Percentiles rank a stretch among this genome's conserved stretches.
These are phyloP conservation scores for Rhizopogon salebrosus DNA, from an alignment of 768 basidiomycete species.

Conservation along the genomic window DNA sequence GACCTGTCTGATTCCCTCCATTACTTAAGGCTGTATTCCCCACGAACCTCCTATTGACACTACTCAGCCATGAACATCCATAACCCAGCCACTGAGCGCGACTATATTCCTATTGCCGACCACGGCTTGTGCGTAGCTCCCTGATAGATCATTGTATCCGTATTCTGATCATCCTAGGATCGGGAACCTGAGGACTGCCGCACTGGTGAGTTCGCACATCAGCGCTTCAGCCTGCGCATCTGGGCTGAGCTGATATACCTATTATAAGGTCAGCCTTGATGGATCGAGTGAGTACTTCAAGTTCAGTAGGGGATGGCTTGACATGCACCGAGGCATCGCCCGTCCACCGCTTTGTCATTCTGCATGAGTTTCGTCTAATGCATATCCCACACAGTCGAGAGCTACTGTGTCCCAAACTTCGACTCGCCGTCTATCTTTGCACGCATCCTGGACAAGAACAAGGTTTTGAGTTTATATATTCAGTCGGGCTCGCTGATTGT, in stretches of 20 bases:
- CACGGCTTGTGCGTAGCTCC: constrained; percentile 61
- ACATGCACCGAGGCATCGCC: background rate
- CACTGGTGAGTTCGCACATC: constrained; percentile 42
- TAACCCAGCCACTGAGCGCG: constrained; percentile 49
- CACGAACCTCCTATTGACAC: background rate
- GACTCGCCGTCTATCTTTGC: constrained; percentile 93
- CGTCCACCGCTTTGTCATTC: background rate
- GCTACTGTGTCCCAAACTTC: constrained; percentile 89
- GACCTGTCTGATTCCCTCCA: background rate
- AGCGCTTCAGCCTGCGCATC: too few species aligned
- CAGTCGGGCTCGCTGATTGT: background rate
- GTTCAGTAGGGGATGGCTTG: background rate
- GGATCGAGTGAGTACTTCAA: constrained; percentile 55
- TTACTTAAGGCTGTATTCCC: background rate
- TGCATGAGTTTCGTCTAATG: background rate
- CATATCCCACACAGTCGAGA: constrained; percentile 56
- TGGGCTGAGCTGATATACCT: background rate
- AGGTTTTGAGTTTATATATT: constrained; percentile 28
- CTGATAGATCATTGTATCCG: background rate
- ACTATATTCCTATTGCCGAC: constrained; percentile 72
- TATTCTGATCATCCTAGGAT: constrained; percentile 43
- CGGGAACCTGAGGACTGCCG: constrained; percentile 80
- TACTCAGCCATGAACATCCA: constrained; percentile 49
- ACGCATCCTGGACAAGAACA: constrained; percentile 81
- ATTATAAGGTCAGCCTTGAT: constrained; percentile 70